Conservation (phyloP, 805 yeast species). For the Ogataea allantospora region DNA sequence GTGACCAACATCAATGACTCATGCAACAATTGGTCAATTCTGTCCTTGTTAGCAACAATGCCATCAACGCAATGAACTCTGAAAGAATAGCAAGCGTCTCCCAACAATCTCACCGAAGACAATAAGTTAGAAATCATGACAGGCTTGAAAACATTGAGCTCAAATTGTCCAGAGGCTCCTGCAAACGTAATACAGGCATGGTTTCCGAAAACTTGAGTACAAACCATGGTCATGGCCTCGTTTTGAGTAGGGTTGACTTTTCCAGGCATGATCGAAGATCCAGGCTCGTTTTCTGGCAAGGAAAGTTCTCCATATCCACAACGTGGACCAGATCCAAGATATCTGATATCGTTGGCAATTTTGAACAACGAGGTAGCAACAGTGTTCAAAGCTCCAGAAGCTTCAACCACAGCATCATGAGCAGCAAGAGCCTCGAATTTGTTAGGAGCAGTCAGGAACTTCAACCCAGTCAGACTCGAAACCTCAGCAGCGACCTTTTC, state of each 20-base stretch:
- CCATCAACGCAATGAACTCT: conserved; percentile 95
- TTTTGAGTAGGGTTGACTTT: conserved; percentile 99
- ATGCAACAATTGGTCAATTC: conserved; percentile 82
- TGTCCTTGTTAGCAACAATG: conserved; percentile 81
- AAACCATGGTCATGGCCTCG: conserved; percentile 98
- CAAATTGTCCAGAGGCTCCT: conserved; percentile 98
- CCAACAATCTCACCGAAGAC: conserved; percentile 81
- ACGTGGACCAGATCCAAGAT: conserved; percentile 98
- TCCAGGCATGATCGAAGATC: conserved; percentile 99
- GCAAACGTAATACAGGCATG: conserved; percentile 92
- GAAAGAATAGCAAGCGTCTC: conserved; percentile 89
- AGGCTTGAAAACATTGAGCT: conserved; percentile 97
- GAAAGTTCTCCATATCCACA: conserved; percentile 97
- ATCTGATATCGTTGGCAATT: conserved; percentile 97
- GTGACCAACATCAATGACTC: conserved; percentile 98
- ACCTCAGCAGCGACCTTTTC: conserved; percentile 84
- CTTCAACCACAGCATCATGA: conserved; percentile 97
- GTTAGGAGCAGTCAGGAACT: conserved; percentile 94
- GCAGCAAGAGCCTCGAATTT: conserved; percentile 99
- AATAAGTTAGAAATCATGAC: conserved; percentile 89
- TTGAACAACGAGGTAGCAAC: conserved; percentile 91
- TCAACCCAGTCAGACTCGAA: conserved; percentile 79
- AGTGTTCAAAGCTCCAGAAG: conserved; percentile 95
- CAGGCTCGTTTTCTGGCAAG: conserved; percentile 98
- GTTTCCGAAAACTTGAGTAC: conserved; percentile 97